Base-by-base conservation (phyloP, 495 filamentous ascomycete genomes). In the Hypoxylon intermedium region DNA sequence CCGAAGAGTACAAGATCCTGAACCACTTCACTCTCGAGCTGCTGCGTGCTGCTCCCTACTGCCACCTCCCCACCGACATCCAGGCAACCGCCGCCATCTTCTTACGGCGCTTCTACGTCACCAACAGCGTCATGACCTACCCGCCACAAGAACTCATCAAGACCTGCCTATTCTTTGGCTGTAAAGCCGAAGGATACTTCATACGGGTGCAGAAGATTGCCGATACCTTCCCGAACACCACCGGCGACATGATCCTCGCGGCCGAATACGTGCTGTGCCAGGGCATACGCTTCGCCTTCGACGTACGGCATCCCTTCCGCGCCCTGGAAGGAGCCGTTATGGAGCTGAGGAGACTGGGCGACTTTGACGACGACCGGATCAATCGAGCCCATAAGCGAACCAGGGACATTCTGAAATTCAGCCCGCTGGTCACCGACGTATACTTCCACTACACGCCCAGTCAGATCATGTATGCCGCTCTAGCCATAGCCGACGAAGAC, bases 391-490 rank as follows among this genome's bases (percentile, higher is more conserved):
- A 96, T 67, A 76, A 72, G 26, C 83, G 77, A 52, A 89, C 92
- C 4, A 84, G 87, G 37, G 82, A 87, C 2, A 78, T 89, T 33
- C 81, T 97, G 28, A 92, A 91, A 58, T 86, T 83, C 37, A 87
- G 89, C 43, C 90, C 92, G 1, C 76, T 94, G 36, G 82, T 96
- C 61, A 93, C 93, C 20, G 94, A 98, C 67, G 92, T 83, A 16
- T 97, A 97, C 75, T 97, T 98, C 78, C 87, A 96, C 67, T 98
- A 90, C 75, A 96, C 95, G 2, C 95, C 94, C 0, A 88, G 89
- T 11, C 94, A 98, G 72, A 94, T 97, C 70, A 92, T 91, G 87
- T 80, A 97, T 15, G 85, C 91, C 0, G 85, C 92, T 0, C 76
- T 97, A 21, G 77, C 85, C 11, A 76, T 93, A 49, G 89, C 85